These are phyloP conservation scores for Inga leiocalycina DNA, from an alignment of 306 rosid species.

Conservation along the genomic window DNA sequence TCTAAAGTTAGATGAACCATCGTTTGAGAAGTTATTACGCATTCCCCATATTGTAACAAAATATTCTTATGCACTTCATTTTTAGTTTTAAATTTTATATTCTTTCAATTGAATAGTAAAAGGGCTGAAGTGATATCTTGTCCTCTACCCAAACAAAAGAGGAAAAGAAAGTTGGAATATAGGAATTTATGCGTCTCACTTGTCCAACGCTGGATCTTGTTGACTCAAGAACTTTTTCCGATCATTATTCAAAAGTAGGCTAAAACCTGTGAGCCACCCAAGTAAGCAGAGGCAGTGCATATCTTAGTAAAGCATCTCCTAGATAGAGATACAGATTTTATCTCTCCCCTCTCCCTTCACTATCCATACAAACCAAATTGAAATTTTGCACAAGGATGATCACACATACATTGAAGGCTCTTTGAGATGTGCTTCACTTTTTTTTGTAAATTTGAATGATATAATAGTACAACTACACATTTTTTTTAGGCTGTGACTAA, in stretches of 20 bases:
- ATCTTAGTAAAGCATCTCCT: too few species aligned
- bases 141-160: not conserved
- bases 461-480: not conserved
- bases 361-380: not conserved
- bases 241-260: too few species aligned
- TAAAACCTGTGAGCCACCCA: too few species aligned
- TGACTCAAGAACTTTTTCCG: not conserved
- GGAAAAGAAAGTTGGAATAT: not conserved
- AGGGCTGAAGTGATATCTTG: too few species aligned
- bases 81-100: not conserved
- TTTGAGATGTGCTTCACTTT: constrained; percentile 27
- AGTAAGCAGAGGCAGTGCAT: too few species aligned
- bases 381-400: not conserved
- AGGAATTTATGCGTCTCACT: not conserved
- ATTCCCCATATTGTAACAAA: not conserved
- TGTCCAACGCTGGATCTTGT: not conserved
- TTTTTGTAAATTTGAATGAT: constrained; percentile 25
- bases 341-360: not conserved
- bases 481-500: constrained; percentile 29
- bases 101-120: not conserved
- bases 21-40: not conserved
- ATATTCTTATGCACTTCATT: not conserved
- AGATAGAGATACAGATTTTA: too few species aligned
- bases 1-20: not conserved
- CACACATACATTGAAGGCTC: not conserved